Base-by-base conservation (phyloP, 371 early-diverging fungal species). In the Syncephalastrum racemosum region DNA sequence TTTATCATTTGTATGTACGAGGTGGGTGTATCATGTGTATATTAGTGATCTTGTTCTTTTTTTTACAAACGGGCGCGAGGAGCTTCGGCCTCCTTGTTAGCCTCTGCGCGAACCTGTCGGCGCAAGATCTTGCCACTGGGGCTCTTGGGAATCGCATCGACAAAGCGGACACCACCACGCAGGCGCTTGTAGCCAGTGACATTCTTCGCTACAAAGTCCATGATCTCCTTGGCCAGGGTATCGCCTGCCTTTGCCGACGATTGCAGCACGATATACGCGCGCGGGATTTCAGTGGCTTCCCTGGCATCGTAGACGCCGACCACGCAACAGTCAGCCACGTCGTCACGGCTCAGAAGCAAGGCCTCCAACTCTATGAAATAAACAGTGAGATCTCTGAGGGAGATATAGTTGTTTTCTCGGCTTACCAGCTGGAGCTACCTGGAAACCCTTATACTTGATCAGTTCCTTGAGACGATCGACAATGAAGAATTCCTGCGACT, bases 121-220 rank as follows among this genome's bases (percentile, higher is more conserved):
- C 93, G 68, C 27, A 94, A 69, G 15, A 93, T 89, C 75, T 94
- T 93, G 19, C 93, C 95, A 48, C 84, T 78, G 1, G 88, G 52
- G 24, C 79, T 82, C 63, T 92, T 94, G 7, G 94, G 95, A 39
- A 94, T 87, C 12, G 64, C 66, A 14, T 83, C 78, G 8, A 88
- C 75, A 61, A 92, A 78, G 13, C 67, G 75, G 22, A 90, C 81
- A 0, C 93, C 95, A 18, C 92, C 94, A 22, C 91, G 77, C 42
- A 95, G 62, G 25, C 79, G 73, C 77, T 95, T 94, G 77, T 93
- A 82, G 16, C 71, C 72, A 0, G 90, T 87, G 1, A 91, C 86
- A 23, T 79, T 68, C 1, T 58, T 60, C 14, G 78, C 77, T 3
- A 92, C 75, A 77, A 81, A 91, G 8, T 73, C 62, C 16, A 66